A percentile compares a stretch with the other conserved stretches of the same genome.
phyloP scores from a whole-genome alignment of 2,329 filamentous ascomycete species.

The Botrytis fragariae region DNA sequence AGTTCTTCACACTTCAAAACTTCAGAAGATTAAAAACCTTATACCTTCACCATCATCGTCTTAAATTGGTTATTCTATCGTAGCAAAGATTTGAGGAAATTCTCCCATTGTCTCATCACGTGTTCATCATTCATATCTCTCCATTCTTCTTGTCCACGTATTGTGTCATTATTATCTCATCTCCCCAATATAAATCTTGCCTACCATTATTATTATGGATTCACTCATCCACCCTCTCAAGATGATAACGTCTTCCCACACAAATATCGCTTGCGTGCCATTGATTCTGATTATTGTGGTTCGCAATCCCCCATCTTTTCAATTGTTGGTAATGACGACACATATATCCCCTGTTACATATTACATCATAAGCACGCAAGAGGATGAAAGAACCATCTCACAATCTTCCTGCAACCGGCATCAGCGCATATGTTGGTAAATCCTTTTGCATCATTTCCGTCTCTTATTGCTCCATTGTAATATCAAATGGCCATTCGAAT shows the following conservation, averaged over 20 bases:
- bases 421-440: not conserved
- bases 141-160: not conserved
- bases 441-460: not conserved
- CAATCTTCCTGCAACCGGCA: not conserved
- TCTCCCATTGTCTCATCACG: not conserved
- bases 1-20: not conserved
- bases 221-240: not conserved
- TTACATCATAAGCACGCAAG: conserved; percentile 3
- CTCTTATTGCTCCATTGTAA: not conserved
- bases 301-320: not conserved
- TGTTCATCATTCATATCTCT: not conserved
- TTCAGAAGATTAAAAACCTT: not conserved
- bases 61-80: not conserved
- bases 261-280: not conserved
- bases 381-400: not conserved
- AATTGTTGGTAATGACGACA: conserved; percentile 7
- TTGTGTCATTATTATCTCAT: conserved; percentile 1
- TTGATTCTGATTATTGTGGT: not conserved
- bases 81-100: not conserved
- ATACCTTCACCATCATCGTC: not conserved
- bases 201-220: not conserved
- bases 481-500: not conserved
- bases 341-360: not conserved
- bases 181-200: not conserved
- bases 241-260: not conserved